Evolutionary conservation across 2,329 filamentous ascomycete species (phyloP).

Genomic region (Calonectria pseudoreteaudii): DNA sequence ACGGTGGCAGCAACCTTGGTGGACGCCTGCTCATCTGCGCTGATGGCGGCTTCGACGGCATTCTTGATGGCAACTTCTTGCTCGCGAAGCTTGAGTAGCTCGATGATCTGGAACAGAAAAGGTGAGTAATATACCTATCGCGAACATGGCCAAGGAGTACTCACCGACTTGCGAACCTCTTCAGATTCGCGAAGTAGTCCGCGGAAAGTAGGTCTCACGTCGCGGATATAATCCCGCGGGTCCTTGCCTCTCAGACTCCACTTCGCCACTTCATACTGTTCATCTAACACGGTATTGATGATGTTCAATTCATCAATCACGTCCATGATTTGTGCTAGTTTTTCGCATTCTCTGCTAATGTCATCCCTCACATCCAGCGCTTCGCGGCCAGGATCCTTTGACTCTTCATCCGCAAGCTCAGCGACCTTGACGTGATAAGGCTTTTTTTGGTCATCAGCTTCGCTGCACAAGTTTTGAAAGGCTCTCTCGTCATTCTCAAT

Average conservation of each 20-base stretch:
- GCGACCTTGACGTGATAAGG: neutral
- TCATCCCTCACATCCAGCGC: neutral
- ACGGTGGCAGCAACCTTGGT: constrained; percentile 2
- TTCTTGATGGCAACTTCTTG: constrained; percentile 3
- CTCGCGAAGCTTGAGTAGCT: neutral
- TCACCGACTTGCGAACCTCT: neutral
- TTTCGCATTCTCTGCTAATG: neutral
- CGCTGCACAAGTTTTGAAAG: neutral
- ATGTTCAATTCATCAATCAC: constrained; percentile 5
- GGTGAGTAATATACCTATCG: neutral
- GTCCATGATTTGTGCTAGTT: neutral
- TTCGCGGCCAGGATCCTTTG: neutral
- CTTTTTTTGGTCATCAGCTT: neutral
- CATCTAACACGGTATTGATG: neutral
- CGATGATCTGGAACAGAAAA: neutral
- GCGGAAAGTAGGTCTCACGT: neutral
- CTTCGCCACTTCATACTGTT: neutral
- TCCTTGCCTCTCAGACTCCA: neutral
- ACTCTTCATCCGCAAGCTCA: neutral
- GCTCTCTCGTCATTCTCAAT: neutral
- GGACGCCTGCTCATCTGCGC: neutral
- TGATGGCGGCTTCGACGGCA: neutral
- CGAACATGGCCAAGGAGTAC: neutral
- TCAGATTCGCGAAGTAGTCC: neutral
- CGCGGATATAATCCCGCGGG: neutral